Evolutionary conservation across 495 filamentous ascomycete species (phyloP).

Genomic region (Xylaria telfairii): DNA sequence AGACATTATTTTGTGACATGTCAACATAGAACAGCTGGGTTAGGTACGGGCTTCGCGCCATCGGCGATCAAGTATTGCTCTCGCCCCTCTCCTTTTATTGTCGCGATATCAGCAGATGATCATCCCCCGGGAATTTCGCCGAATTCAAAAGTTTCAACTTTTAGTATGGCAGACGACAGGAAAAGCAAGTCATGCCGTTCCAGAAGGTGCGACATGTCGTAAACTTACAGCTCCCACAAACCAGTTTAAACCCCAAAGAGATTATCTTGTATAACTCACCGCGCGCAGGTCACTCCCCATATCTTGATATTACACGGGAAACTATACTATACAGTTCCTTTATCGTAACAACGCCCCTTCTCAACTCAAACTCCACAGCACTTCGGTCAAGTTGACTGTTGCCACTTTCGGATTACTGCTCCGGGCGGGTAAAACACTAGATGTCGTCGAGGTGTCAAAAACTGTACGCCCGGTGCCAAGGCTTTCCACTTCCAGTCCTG

Average conservation of each 20-base stretch:
- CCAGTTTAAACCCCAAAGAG: background rate
- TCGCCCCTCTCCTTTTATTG: background rate
- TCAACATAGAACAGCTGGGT: background rate
- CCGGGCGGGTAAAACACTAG: background rate
- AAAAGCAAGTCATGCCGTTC: background rate
- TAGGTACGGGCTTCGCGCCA: background rate
- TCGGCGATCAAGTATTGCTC: background rate
- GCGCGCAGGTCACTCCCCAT: background rate
- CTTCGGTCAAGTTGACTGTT: background rate
- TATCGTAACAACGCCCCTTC: too few relatives aligned
- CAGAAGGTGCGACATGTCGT: background rate
- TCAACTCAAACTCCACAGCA: background rate
- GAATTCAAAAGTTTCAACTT: background rate
- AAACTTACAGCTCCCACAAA: background rate
- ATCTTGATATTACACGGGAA: too few relatives aligned
- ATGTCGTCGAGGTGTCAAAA: background rate
- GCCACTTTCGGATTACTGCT: conserved; percentile 10
- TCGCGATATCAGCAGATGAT: background rate
- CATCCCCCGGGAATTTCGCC: background rate
- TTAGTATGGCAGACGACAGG: background rate
- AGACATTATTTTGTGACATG: background rate
- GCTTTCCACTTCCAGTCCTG: conserved; percentile 11
- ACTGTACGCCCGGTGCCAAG: background rate
- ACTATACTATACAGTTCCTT: too few relatives aligned
- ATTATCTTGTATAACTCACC: background rate